Base-by-base conservation (phyloP, 768 basidiomycete species). In the Tricholoma bakamatsutake region DNA sequence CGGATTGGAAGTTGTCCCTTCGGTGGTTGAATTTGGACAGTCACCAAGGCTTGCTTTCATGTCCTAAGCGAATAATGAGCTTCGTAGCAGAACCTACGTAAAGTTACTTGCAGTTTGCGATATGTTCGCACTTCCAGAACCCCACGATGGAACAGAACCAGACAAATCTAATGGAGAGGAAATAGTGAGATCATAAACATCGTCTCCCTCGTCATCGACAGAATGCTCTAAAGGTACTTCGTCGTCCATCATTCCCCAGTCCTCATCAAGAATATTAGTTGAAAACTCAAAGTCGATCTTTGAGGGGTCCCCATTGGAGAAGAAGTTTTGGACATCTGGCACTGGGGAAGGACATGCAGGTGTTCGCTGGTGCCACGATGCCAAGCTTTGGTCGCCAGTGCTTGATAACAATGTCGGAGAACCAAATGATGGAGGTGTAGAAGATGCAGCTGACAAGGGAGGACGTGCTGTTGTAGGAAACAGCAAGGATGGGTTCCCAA, bases 211-310 rank as follows among this genome's bases (percentile, higher is more conserved):
- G n/a, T 68, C 65, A 13, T 66, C 57, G 21, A 54, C 53, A 17
- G 51, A 43, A 18, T 45, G 37, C 11, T 56, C 49, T 27, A 58
- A 64, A 5, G 54, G 66, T 45, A 57, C 60, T 58, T 76, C 91
- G 59, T 93, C 91, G 61, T 92, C 90, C 10, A 82, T 88, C 62
- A 73, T 83, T 42, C 74, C 81, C 89, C 90, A 91, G 6, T 83
- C 82, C 31, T 79, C 78, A 15, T 73, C 73, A 24, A 65, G 11
- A 13, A 6, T 37, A 54, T 69, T 68, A 49, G 64, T 49, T 12
- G 67, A 67, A 9, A 71, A 52, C 50, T 70, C 67, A 28, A 70
- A 61, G 52, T 70, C 67, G 30, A 65, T 62, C 34, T 63, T 55
- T 11, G 28, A 15, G n/a, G 33, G 31, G 39, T 46, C 27, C 33